These are phyloP conservation scores for Tuber calosporum DNA, from an alignment of 495 filamentous ascomycete species.

Conservation along the genomic window DNA sequence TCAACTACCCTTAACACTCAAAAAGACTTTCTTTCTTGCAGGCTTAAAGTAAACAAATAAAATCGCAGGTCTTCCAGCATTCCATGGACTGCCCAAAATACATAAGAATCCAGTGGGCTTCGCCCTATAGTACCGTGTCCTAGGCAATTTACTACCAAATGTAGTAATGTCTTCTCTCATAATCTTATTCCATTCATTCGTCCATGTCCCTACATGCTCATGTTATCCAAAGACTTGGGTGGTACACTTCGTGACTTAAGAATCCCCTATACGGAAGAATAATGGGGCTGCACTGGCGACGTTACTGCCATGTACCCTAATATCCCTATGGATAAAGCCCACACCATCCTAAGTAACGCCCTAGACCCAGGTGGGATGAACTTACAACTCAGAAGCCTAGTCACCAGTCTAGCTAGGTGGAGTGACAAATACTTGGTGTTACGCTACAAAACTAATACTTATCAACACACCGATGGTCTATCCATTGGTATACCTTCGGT, in stretches of 20 bases:
- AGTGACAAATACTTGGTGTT: slow-evolving; percentile 1
- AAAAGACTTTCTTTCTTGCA: too few species aligned
- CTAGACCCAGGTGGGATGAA: not conserved
- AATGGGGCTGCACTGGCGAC: not conserved
- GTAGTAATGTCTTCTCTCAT: not conserved
- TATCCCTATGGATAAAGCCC: not conserved
- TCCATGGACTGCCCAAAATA: slow-evolving; percentile 8
- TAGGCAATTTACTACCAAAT: not conserved
- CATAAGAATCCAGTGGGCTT: slow-evolving; percentile 4
- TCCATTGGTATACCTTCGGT: slow-evolving; percentile 4
- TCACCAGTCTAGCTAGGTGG: not conserved
- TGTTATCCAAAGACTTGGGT: too few species aligned
- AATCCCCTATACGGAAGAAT: not conserved
- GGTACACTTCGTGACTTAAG: not conserved
- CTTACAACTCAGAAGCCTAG: too few species aligned
- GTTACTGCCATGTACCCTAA: slow-evolving; percentile 9
- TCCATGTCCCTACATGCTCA: too few species aligned
- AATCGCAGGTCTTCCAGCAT: too few species aligned
- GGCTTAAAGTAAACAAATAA: too few species aligned
- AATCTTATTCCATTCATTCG: not conserved
- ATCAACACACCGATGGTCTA: not conserved
- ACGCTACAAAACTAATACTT: not conserved
- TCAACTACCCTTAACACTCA: too few species aligned
- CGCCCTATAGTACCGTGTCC: slow-evolving; percentile 1
- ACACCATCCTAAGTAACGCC: not conserved